phyloP scores from a whole-genome alignment of 192 early-diverging fungal species.

The Coemansia sp. region DNA sequence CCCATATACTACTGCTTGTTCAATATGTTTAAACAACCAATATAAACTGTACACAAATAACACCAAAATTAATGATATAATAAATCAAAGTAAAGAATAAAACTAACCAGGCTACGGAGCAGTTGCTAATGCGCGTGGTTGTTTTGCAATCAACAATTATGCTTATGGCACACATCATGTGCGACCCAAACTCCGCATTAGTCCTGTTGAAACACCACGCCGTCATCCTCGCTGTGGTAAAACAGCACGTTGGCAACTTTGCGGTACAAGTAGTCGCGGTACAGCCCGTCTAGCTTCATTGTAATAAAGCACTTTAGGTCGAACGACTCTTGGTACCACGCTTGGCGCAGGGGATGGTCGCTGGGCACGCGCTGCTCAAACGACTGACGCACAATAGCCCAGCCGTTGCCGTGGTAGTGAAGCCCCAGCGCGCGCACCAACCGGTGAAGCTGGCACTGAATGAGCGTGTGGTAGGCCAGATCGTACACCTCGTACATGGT shows the following conservation, averaged over 20 bases:
- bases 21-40: too few species aligned
- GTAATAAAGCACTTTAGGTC: conserved; percentile 63
- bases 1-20: too few species aligned
- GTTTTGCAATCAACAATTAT: neutral
- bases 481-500: conserved; percentile 55
- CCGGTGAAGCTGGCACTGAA: conserved; percentile 62
- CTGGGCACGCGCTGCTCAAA: conserved; percentile 53
- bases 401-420: conserved; percentile 61
- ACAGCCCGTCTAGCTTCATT: conserved; percentile 69
- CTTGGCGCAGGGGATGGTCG: conserved; percentile 45
- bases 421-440: conserved; percentile 60
- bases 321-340: conserved; percentile 54
- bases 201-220: conserved; percentile 16
- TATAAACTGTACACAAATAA: too few species aligned
- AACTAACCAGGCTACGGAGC: neutral
- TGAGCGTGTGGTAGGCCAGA: conserved; percentile 63
- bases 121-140: neutral
- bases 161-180: neutral
- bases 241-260: conserved; percentile 52
- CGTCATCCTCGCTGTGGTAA: conserved; percentile 33
- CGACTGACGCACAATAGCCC: conserved; percentile 58
- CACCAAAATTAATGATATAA: neutral
- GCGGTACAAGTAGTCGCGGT: conserved; percentile 59
- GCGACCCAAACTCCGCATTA: neutral
- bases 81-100: neutral